phyloP scores from a whole-genome alignment of 23 red algal genomes.

The Agarophyton chilense region DNA sequence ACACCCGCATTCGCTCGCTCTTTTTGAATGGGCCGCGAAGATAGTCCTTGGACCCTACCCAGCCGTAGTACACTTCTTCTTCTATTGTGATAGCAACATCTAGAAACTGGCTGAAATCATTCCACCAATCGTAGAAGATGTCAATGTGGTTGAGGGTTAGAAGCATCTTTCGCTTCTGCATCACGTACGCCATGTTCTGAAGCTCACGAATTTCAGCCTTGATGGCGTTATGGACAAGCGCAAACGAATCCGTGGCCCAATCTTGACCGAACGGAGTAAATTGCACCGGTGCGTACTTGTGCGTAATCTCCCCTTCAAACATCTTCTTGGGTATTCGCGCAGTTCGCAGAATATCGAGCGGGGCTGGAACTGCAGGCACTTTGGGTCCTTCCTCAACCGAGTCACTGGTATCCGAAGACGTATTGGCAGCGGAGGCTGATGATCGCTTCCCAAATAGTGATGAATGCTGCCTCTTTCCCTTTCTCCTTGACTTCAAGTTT shows the following conservation, averaged over 20 bases:
- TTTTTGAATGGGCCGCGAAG: slow-evolving; percentile 45
- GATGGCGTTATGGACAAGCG: slow-evolving; percentile 70
- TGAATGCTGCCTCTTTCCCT: slow-evolving; percentile 11
- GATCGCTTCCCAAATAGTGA: slow-evolving; percentile 1
- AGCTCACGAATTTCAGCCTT: slow-evolving; percentile 57
- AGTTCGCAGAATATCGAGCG: slow-evolving; percentile 60
- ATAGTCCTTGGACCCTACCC: slow-evolving; percentile 59
- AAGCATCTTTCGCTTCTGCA: slow-evolving; percentile 62
- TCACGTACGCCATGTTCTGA: slow-evolving; percentile 52
- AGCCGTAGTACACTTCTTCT: slow-evolving; percentile 46
- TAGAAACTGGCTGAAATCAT: slow-evolving; percentile 48
- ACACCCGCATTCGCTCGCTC: slow-evolving; percentile 68
- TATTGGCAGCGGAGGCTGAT: neutral
- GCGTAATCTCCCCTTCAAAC: slow-evolving; percentile 30
- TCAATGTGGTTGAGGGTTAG: slow-evolving; percentile 71
- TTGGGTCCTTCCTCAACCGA: slow-evolving; percentile 5
- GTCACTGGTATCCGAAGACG: neutral
- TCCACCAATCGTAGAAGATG: slow-evolving; percentile 73
- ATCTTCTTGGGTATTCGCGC: slow-evolving; percentile 62
- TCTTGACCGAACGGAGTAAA: slow-evolving; percentile 47
- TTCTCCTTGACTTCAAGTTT: neutral
- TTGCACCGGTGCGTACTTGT: slow-evolving; percentile 61
- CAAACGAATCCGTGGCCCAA: slow-evolving; percentile 72
- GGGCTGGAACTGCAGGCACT: neutral
- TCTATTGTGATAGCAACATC: slow-evolving; percentile 48